phyloP scores from a whole-genome alignment of 2,329 filamentous ascomycete species.

The Trichoderma gracile region DNA sequence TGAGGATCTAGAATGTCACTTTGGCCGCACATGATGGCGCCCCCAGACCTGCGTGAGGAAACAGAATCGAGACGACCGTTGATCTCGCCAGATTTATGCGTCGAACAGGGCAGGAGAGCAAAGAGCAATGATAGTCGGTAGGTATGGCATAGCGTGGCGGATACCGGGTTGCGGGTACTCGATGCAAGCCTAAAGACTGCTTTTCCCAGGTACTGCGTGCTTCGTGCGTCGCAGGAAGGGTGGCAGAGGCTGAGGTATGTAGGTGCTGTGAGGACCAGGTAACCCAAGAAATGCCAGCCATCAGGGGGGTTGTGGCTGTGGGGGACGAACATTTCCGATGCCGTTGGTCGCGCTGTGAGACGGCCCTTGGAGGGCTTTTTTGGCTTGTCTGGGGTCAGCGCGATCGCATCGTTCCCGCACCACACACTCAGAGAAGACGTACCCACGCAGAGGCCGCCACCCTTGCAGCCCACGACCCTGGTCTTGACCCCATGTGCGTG shows the following conservation, averaged over 20 bases:
- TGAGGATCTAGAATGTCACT: neutral
- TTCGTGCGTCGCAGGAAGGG: neutral
- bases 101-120: neutral
- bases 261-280: conserved; percentile 9
- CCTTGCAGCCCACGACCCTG: conserved; percentile 8
- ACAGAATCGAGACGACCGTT: neutral
- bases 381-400: conserved; percentile 27
- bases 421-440: conserved; percentile 27
- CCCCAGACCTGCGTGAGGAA: neutral
- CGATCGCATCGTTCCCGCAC: conserved; percentile 30
- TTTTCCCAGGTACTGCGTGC: neutral
- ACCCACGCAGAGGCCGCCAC: conserved; percentile 18
- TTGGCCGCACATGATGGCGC: neutral
- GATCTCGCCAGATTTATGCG: neutral
- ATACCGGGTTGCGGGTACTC: conserved; percentile 21
- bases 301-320: conserved; percentile 7
- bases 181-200: conserved; percentile 3
- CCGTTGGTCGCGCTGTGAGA: conserved; percentile 20
- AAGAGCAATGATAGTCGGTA: neutral
- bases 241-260: neutral
- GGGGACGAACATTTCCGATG: conserved; percentile 20
- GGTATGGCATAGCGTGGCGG: neutral
- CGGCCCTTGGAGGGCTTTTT: conserved; percentile 17
- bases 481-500: conserved; percentile 18
- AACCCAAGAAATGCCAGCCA: conserved; percentile 13